Evolutionary conservation across 345 rosid species (phyloP), one percentile per base, ranked within the genome.

Genomic region (Citrus cavaleriei): DNA sequence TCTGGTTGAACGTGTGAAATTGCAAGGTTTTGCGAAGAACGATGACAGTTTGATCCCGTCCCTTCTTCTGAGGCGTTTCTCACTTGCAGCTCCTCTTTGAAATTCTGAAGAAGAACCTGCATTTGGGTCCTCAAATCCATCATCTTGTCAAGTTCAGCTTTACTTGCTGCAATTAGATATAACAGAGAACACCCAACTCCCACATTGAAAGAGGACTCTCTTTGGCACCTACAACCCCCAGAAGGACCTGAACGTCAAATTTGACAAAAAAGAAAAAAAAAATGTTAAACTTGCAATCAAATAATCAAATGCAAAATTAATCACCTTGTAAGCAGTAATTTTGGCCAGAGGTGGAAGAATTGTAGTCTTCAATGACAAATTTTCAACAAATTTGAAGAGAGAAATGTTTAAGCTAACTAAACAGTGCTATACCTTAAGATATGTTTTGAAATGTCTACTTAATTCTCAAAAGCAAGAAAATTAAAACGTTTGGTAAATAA

Each of bases 181-280:
- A 92, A 51, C 24, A 94, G 86, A 80, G 83, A 85, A 70, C 85
- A 87, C 38, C 88, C 91, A 25, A 85, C 68, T 78, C 95, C 94
- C 70, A 88, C n/a, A 66, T 84, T 88, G 64, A 91, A 81, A 73
- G 83, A 58, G 28, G 70, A 38, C 19, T 82, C 94, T 6, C 64
- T 82, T 75, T 78, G 71, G 49, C 68, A 59, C 68, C 68, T 9
- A 59, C 68, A 59, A 46, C 63, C 13, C 57, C 87, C 93, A 85
- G 86, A 7, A 75, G 54, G 61, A 55, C 88, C 93, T 89, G 84
- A 9, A 75, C 54, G 65, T 25, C 42, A 37, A 40, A 69, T 28
- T 9, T 42, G 4, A 2, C 34, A 34, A 21, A 32, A 21, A 65
- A 65, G 4, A 2, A 65, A 34, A 21, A 32, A 21, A 65, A 65